Evolutionary conservation across 768 basidiomycete species (phyloP).

Genomic region (Polyporus arcularius): DNA sequence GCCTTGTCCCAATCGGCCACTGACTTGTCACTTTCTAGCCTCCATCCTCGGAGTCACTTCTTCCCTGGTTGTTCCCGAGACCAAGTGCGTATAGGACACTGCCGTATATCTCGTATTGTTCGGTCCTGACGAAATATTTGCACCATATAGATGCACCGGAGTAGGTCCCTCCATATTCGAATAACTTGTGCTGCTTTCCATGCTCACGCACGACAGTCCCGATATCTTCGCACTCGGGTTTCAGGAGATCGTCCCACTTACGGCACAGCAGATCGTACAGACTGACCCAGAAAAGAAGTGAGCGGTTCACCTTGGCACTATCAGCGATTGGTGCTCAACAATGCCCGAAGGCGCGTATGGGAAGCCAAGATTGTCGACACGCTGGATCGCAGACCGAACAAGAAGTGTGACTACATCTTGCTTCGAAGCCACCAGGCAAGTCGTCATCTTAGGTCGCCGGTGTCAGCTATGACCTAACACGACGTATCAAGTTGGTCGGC

Average conservation of each 20-base stretch:
- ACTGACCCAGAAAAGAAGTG: slow-evolving; percentile 94
- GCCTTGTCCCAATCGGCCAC: not conserved
- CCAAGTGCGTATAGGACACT: slow-evolving; percentile 62
- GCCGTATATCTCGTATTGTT: not conserved
- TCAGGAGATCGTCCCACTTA: slow-evolving; percentile 97
- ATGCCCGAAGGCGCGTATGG: slow-evolving; percentile 72
- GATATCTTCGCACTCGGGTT: slow-evolving; percentile 92
- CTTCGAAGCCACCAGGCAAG: slow-evolving; percentile 89
- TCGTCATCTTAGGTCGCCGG: not conserved
- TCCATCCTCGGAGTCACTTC: slow-evolving; percentile 80
- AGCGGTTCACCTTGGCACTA: not conserved
- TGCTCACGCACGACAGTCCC: slow-evolving; percentile 48
- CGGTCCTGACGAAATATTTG: not conserved
- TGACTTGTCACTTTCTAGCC: slow-evolving; percentile 41
- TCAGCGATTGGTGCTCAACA: not conserved
- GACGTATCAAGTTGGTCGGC: slow-evolving; percentile 74
- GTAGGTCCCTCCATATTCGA: slow-evolving; percentile 34
- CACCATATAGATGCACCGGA: slow-evolving; percentile 41
- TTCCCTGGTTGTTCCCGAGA: slow-evolving; percentile 90
- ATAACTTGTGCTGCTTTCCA: not conserved
- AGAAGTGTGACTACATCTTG: slow-evolving; percentile 75
- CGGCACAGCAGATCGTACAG: slow-evolving; percentile 96
- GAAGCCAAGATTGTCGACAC: slow-evolving; percentile 80
- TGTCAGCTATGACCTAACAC: slow-evolving; percentile 1
- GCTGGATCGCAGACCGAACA: slow-evolving; percentile 67